Percentiles rank a stretch among this genome's conserved stretches.
phyloP scores from a whole-genome alignment of 2,329 filamentous ascomycete species.

The Paraphaeosphaeria sporulosa region DNA sequence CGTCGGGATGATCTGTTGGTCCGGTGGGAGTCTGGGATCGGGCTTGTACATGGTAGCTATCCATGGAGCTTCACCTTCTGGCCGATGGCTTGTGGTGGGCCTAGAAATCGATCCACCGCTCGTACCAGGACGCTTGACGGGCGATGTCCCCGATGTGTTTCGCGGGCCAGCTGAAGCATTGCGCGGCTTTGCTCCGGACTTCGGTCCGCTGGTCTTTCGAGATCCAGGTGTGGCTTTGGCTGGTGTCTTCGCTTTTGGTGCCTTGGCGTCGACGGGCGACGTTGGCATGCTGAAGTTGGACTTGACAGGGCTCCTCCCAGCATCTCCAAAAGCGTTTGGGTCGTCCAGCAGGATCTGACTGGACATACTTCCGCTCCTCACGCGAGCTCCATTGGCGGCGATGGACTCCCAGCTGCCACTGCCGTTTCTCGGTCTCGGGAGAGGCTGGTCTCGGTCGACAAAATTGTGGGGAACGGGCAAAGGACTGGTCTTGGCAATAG shows the following conservation, averaged over 20 bases:
- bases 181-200: conserved; percentile 46
- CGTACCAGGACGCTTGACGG: conserved; percentile 67
- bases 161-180: conserved; percentile 39
- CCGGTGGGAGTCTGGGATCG: conserved; percentile 89
- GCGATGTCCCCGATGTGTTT: conserved; percentile 37
- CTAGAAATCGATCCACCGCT: conserved; percentile 62
- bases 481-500: conserved; percentile 81
- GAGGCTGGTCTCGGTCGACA: conserved; percentile 75
- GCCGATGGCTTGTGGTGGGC: conserved; percentile 72
- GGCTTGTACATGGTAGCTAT: conserved; percentile 94
- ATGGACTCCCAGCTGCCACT: conserved; percentile 66
- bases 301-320: conserved; percentile 25
- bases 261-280: conserved; percentile 38
- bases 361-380: conserved; percentile 73
- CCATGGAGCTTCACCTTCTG: conserved; percentile 96
- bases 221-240: conserved; percentile 47
- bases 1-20: conserved; percentile 94
- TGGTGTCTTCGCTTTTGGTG: conserved; percentile 51
- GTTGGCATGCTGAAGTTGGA: conserved; percentile 37
- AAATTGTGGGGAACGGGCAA: conserved; percentile 75
- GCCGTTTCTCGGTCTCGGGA: conserved; percentile 65
- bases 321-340: conserved; percentile 35
- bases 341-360: conserved; percentile 63
- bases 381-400: conserved; percentile 67
- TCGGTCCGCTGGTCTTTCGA: conserved; percentile 41